Conservation (phyloP, 2,329 filamentous ascomycete species). For the Apiospora aurea region DNA sequence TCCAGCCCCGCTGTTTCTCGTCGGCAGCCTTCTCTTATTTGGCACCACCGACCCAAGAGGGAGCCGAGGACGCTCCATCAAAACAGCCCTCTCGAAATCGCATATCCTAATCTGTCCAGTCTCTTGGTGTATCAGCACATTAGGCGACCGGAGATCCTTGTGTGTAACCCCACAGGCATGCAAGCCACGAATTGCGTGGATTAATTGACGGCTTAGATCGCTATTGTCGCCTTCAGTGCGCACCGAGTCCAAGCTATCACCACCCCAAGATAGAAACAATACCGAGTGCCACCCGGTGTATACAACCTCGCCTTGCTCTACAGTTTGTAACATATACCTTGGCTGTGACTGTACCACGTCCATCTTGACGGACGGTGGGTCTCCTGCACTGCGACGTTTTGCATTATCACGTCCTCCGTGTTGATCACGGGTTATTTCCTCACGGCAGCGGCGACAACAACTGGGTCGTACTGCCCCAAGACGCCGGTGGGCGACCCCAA, state of each 20-base stretch:
- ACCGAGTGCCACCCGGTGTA: not conserved
- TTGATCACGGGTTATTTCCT: not conserved
- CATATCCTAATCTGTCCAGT: conserved; percentile 40
- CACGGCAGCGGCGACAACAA: not conserved
- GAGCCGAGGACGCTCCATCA: conserved; percentile 31
- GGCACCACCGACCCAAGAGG: conserved; percentile 34
- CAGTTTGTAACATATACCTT: not conserved
- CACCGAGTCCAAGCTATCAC: conserved; percentile 30
- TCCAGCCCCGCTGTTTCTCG: not conserved
- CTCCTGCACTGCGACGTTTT: not conserved
- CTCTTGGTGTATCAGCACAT: conserved; percentile 39
- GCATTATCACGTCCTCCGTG: not conserved
- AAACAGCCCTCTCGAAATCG: conserved; percentile 41
- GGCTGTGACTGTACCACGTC: not conserved
- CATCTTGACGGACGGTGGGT: not conserved
- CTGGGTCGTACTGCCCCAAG: not conserved
- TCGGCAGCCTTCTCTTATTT: conserved; percentile 32
- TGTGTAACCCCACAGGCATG: conserved; percentile 39
- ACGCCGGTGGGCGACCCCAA: not conserved
- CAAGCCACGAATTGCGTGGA: conserved; percentile 33
- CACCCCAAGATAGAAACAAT: conserved; percentile 40
- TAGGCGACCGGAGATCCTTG: conserved; percentile 35
- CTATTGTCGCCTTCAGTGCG: conserved; percentile 6
- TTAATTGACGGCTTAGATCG: conserved; percentile 22
- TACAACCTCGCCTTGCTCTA: not conserved